These are phyloP conservation scores for Candida fluviatilis DNA, from an alignment of 805 yeast genomes.

Conservation along the genomic window DNA sequence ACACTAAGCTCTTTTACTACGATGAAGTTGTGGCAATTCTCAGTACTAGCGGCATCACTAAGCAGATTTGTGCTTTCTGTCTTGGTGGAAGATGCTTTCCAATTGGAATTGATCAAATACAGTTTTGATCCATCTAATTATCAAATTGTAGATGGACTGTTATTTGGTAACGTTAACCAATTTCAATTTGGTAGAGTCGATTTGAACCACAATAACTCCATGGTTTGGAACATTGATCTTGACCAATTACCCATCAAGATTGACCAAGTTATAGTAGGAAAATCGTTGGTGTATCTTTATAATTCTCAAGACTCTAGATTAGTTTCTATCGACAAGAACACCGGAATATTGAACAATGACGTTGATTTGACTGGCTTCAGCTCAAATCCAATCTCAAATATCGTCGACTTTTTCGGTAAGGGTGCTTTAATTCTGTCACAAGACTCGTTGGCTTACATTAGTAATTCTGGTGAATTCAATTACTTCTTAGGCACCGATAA, in stretches of 20 bases:
- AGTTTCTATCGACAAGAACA: neutral
- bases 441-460: neutral
- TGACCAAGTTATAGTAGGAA: neutral
- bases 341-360: neutral
- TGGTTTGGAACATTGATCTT: conserved; percentile 8
- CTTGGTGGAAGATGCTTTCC: conserved; percentile 8
- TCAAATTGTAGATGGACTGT: neutral
- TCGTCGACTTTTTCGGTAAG: neutral
- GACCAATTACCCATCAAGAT: neutral
- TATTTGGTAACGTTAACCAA: neutral
- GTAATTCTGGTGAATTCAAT: neutral
- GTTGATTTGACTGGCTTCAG: neutral
- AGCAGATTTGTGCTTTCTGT: conserved; percentile 4
- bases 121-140: conserved; percentile 3
- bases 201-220: conserved; percentile 1
- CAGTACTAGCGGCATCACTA: neutral
- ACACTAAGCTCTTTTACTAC: neutral
- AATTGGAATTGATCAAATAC: neutral
- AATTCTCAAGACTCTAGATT: neutral
- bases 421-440: conserved; percentile 1
- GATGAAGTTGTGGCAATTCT: neutral
- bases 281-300: neutral
- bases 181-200: conserved; percentile 10
- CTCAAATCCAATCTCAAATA: neutral
- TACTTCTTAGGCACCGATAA: neutral